These are phyloP conservation scores for Citrullus colocynthis DNA, from an alignment of 306 rosid species.

Conservation along the genomic window DNA sequence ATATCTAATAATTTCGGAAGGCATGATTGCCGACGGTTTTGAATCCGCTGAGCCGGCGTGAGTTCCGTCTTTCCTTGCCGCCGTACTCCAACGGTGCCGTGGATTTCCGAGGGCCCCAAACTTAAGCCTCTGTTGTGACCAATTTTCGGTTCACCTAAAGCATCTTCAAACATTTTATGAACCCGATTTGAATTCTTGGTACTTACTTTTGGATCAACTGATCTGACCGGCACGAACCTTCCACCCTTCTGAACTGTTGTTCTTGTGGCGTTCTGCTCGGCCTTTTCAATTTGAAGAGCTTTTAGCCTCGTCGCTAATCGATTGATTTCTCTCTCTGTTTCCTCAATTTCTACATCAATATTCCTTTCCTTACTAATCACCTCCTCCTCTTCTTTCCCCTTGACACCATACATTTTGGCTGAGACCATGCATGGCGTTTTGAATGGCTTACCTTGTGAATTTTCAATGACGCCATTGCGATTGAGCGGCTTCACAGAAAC, in stretches of 20 bases:
- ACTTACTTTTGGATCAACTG: constrained; percentile 39
- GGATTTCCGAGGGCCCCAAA: constrained; percentile 64
- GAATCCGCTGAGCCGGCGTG: constrained; percentile 37
- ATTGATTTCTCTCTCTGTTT: constrained; percentile 37
- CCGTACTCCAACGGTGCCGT: constrained; percentile 22
- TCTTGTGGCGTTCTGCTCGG: constrained; percentile 13
- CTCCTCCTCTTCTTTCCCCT: constrained; percentile 15
- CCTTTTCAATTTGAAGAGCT: constrained; percentile 36
- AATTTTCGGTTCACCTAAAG: constrained; percentile 18
- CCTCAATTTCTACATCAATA: constrained; percentile 46
- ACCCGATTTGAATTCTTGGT: constrained; percentile 14
- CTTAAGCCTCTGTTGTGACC: constrained; percentile 53
- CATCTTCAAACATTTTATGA: constrained; percentile 22
- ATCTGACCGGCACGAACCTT: constrained; percentile 39
- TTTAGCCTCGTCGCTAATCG: constrained; percentile 30
- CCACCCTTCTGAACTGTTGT: constrained; percentile 27
- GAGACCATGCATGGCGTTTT: constrained; percentile 9
- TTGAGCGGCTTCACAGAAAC: constrained; percentile 28
- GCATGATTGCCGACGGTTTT: constrained; percentile 76
- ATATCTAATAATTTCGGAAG: constrained; percentile 53
- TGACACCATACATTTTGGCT: neutral
- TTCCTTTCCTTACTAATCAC: constrained; percentile 15
- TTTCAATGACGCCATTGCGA: constrained; percentile 8
- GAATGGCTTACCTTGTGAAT: constrained; percentile 22
- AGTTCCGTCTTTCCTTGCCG: constrained; percentile 32